Evolutionary conservation across 495 filamentous ascomycete genomes (phyloP).

Genomic region (Penicillium flavigenum): DNA sequence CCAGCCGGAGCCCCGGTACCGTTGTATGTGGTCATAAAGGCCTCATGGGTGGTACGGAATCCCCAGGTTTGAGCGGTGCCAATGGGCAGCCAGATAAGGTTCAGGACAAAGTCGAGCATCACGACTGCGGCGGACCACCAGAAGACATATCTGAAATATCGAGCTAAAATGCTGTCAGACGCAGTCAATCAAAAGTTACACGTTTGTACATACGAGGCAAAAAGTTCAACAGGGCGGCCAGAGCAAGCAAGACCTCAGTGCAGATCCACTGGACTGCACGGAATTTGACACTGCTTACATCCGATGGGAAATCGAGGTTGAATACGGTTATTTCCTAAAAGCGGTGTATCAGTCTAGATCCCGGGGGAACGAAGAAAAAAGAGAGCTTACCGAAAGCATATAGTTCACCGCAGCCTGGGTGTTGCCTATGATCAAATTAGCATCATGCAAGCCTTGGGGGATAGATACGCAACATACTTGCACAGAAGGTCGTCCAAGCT

Average conservation of each 20-base stretch:
- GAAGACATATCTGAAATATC: conserved; percentile 48
- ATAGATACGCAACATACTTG: conserved; percentile 26
- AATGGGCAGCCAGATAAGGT: conserved; percentile 58
- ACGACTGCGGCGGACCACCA: conserved; percentile 49
- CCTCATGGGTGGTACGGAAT: conserved; percentile 53
- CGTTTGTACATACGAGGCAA: conserved; percentile 39
- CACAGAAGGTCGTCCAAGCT: conserved; percentile 58
- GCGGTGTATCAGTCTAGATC: neutral
- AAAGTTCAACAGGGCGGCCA: conserved; percentile 47
- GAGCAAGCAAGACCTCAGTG: conserved; percentile 47
- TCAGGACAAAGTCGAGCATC: conserved; percentile 54
- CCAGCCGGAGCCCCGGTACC: conserved; percentile 54
- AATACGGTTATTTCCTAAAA: conserved; percentile 54
- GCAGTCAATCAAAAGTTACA: neutral
- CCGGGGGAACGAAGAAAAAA: neutral
- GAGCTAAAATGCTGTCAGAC: conserved; percentile 30
- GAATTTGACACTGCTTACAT: conserved; percentile 49
- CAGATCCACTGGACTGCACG: conserved; percentile 54
- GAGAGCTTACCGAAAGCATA: conserved; percentile 47
- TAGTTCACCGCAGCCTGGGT: conserved; percentile 55
- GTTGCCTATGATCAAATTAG: conserved; percentile 34
- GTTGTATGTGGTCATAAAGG: conserved; percentile 59
- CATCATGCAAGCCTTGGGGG: neutral
- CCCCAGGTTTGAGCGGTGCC: conserved; percentile 53
- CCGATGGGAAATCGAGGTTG: conserved; percentile 48